phyloP scores from a whole-genome alignment of 2,329 filamentous ascomycete genomes.

The Nemania sp. region DNA sequence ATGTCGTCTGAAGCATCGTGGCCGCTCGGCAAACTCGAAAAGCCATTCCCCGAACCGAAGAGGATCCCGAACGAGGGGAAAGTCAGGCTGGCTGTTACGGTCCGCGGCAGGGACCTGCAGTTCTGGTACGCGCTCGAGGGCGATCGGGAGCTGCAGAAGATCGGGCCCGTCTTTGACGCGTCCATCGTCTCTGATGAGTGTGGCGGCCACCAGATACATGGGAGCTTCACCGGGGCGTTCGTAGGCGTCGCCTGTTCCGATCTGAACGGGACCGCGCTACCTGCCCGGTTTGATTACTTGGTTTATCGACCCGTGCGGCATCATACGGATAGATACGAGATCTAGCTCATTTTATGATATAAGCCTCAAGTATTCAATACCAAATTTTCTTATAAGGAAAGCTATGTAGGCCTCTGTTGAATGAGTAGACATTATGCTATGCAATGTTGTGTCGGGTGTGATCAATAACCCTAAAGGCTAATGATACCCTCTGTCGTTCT shows the following conservation, averaged over 20 bases:
- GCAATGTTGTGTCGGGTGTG: neutral
- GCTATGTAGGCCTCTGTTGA: no score
- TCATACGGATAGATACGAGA: constrained; percentile 54
- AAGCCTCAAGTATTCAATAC: no score
- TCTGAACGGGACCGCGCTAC: constrained; percentile 54
- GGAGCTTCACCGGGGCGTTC: constrained; percentile 67
- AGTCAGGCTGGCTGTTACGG: constrained; percentile 55
- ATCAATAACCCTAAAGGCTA: neutral
- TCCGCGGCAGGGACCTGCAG: constrained; percentile 57
- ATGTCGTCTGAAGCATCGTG: constrained; percentile 61
- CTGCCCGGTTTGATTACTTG: constrained; percentile 58
- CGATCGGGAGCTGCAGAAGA: constrained; percentile 46
- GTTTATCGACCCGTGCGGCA: constrained; percentile 54
- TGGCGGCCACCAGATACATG: constrained; percentile 63
- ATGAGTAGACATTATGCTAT: neutral
- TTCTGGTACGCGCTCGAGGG: constrained; percentile 60
- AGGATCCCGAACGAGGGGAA: constrained; percentile 59
- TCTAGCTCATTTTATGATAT: constrained; percentile 28
- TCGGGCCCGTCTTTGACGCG: constrained; percentile 62
- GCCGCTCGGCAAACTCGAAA: constrained; percentile 54
- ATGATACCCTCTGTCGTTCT: neutral
- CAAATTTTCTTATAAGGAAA: no score
- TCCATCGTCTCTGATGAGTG: constrained; percentile 66
- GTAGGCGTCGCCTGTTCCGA: constrained; percentile 61
- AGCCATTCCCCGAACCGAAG: constrained; percentile 50